These are phyloP conservation scores for Turritis glabra DNA, from an alignment of 345 rosid genomes.

Conservation along the genomic window DNA sequence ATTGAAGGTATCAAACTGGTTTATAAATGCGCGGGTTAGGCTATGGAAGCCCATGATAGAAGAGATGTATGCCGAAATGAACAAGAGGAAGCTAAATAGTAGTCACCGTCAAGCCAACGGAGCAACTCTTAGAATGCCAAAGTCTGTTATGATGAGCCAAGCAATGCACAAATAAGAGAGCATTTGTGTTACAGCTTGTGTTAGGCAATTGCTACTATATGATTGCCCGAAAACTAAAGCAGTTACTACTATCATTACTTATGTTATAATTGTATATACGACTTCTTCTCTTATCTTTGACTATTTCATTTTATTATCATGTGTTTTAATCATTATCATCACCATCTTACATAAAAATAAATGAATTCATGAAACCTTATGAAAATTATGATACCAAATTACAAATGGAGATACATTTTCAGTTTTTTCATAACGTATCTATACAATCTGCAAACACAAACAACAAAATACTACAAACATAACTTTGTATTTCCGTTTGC, in stretches of 20 bases:
- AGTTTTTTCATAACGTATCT: no score
- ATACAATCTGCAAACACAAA: no score
- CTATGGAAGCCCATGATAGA: slow-evolving; percentile 99
- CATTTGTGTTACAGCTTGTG: slow-evolving; percentile 2
- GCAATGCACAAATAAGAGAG: slow-evolving; percentile 21
- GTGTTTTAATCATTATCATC: not conserved
- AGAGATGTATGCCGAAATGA: slow-evolving; percentile 93
- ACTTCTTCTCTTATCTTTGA: not conserved
- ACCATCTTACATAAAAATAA: no score
- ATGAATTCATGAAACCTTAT: no score
- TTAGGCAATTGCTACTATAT: not conserved
- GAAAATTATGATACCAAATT: no score
- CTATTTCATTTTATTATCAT: not conserved
- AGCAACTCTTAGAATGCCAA: slow-evolving; percentile 25
- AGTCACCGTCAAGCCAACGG: slow-evolving; percentile 43
- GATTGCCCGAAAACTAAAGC: slow-evolving; percentile 1
- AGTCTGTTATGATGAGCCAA: slow-evolving; percentile 36
- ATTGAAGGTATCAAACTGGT: slow-evolving; percentile 91
- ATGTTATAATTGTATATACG: slow-evolving; percentile 32
- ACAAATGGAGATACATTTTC: no score
- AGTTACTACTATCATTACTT: slow-evolving; percentile 13
- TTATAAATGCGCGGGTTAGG: slow-evolving; percentile 94
- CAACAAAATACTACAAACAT: no score
- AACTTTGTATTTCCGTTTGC: no score
- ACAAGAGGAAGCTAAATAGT: slow-evolving; percentile 48